phyloP scores from a whole-genome alignment of 2,329 filamentous ascomycete genomes.

The Venturiaceae sp. region DNA sequence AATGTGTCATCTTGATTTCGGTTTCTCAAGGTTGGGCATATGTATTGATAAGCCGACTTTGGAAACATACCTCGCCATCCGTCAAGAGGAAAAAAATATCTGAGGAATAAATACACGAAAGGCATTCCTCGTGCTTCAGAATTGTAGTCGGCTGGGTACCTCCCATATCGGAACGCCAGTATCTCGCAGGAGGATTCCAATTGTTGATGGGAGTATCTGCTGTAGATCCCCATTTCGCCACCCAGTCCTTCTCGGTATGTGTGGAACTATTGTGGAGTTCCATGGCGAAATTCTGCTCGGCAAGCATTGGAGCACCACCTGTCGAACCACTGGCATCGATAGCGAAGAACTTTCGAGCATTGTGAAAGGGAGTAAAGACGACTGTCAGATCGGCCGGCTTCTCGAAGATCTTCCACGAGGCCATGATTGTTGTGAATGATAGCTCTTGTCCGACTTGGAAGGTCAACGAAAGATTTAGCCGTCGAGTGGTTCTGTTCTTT shows the following conservation, averaged over 20 bases:
- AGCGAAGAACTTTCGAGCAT: slow-evolving; percentile 20
- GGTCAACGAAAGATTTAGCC: too few relatives aligned
- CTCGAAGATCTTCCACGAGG: not conserved
- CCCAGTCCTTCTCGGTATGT: slow-evolving; percentile 9
- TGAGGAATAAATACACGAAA: slow-evolving; percentile 14
- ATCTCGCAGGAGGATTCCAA: slow-evolving; percentile 6
- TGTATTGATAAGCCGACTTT: too few relatives aligned
- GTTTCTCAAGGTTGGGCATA: too few relatives aligned
- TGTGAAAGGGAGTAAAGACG: not conserved
- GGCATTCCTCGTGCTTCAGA: slow-evolving; percentile 12
- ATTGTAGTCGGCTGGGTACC: slow-evolving; percentile 16
- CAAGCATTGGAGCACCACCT: slow-evolving; percentile 11
- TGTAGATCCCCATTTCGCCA: slow-evolving; percentile 15
- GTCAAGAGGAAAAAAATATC: slow-evolving; percentile 23
- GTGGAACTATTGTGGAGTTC: slow-evolving; percentile 9
- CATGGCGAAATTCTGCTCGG: slow-evolving; percentile 15
- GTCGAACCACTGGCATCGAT: slow-evolving; percentile 23
- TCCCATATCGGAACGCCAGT: slow-evolving; percentile 13
- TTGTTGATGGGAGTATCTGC: slow-evolving; percentile 13
- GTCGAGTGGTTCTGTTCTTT: too few relatives aligned
- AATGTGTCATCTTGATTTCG: too few relatives aligned
- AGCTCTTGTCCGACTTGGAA: too few relatives aligned
- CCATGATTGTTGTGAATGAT: not conserved
- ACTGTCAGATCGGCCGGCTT: not conserved
- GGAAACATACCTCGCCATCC: slow-evolving; percentile 22